Percentiles rank a stretch among this genome's conserved stretches.
Evolutionary conservation across 2,329 filamentous ascomycete species (phyloP).

Genomic region (Stagonosporopsis chrysanthemi): DNA sequence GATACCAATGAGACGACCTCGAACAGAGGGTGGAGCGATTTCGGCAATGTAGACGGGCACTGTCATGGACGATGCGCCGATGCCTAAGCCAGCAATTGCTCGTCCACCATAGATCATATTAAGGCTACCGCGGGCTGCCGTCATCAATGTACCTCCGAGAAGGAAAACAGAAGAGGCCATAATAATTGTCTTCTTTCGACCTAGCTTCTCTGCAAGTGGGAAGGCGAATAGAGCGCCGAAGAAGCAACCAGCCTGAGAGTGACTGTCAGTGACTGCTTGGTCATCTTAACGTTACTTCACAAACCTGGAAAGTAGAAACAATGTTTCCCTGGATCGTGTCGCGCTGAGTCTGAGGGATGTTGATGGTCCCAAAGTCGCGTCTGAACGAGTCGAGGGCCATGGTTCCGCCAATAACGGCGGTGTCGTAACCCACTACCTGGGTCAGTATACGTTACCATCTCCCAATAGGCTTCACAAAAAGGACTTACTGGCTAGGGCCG

Average conservation of each 20-base stretch:
- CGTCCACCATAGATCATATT: slow-evolving; percentile 49
- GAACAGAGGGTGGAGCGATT: slow-evolving; percentile 65
- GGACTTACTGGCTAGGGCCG: slow-evolving; percentile 45
- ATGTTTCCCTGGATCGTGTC: slow-evolving; percentile 52
- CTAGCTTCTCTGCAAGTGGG: slow-evolving; percentile 58
- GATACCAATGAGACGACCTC: slow-evolving; percentile 70
- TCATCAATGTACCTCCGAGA: slow-evolving; percentile 52
- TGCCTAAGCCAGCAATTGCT: slow-evolving; percentile 50
- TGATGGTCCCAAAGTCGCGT: slow-evolving; percentile 45
- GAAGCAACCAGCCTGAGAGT: slow-evolving; percentile 43
- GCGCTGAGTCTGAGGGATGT: slow-evolving; percentile 38
- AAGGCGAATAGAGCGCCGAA: slow-evolving; percentile 53
- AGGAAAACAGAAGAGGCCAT: slow-evolving; percentile 55
- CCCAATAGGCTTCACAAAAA: neutral
- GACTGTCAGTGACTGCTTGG: neutral
- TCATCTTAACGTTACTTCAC: neutral
- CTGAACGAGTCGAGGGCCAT: slow-evolving; percentile 52
- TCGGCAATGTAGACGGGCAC: slow-evolving; percentile 52
- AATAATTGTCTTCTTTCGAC: slow-evolving; percentile 59
- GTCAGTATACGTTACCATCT: neutral
- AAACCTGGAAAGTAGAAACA: slow-evolving; percentile 49
- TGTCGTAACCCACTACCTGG: slow-evolving; percentile 43
- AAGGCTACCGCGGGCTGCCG: slow-evolving; percentile 45
- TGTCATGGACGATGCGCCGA: slow-evolving; percentile 48
- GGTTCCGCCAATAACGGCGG: slow-evolving; percentile 51